Conservation (phyloP, 768 basidiomycete genomes). For the Psilocybe cyanescens region DNA sequence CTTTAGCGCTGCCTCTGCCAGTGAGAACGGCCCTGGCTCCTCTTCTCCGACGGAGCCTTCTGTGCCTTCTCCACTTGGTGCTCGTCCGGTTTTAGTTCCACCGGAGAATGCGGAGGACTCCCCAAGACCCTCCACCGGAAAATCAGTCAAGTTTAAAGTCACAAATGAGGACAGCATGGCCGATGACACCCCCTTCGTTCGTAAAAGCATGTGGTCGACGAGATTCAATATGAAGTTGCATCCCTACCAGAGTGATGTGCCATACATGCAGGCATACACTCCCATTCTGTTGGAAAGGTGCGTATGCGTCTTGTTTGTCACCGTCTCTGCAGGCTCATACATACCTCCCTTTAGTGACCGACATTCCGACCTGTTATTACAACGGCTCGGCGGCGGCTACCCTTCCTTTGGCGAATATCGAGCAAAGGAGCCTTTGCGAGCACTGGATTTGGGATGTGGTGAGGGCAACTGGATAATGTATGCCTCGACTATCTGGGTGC, state of each 20-base stretch:
- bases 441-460: constrained; percentile 82
- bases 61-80: constrained; percentile 8
- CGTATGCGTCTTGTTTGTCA: constrained; percentile 24
- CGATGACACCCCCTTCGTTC: constrained; percentile 24
- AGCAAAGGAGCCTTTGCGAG: constrained; percentile 50
- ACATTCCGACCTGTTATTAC: constrained; percentile 56
- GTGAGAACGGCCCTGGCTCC: not conserved
- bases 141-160: constrained; percentile 25
- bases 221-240: constrained; percentile 55
- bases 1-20: constrained; percentile 17
- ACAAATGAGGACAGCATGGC: constrained; percentile 9
- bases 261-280: constrained; percentile 74
- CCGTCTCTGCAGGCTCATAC: constrained; percentile 2
- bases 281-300: constrained; percentile 61
- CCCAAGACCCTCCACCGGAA: constrained; percentile 9
- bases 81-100: constrained; percentile 13
- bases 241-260: constrained; percentile 51
- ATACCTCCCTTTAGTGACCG: constrained; percentile 53
- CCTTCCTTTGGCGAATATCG: constrained; percentile 65
- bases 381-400: constrained; percentile 54
- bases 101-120: constrained; percentile 10
- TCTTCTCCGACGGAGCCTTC: not conserved
- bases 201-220: constrained; percentile 42
- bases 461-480: constrained; percentile 68
- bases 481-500: constrained; percentile 65